Percentiles rank a stretch among this genome's conserved stretches.
Conservation (phyloP, 768 basidiomycete species). For the Boletus coccyginus region DNA sequence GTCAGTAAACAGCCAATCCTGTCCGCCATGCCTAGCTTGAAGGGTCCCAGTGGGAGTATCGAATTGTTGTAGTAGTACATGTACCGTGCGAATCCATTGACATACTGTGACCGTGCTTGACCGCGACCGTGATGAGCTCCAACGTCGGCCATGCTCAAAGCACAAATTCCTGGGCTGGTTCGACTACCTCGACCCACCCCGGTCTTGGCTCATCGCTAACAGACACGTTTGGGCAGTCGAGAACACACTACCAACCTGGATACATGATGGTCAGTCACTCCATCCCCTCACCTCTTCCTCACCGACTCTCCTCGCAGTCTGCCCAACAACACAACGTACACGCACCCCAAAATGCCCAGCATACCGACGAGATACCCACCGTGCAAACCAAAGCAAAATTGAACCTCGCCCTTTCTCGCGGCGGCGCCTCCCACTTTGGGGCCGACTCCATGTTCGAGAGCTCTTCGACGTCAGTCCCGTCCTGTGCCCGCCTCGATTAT, state of each 20-base stretch:
- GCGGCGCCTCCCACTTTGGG: constrained; percentile 69
- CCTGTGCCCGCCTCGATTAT: background rate
- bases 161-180: constrained; percentile 52
- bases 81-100: constrained; percentile 12
- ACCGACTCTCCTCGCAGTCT: constrained; percentile 40
- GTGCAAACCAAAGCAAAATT: constrained; percentile 81
- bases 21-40: background rate
- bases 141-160: constrained; percentile 39
- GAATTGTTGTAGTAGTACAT: background rate
- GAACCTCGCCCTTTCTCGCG: constrained; percentile 64
- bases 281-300: background rate
- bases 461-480: constrained; percentile 32
- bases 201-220: constrained; percentile 50
- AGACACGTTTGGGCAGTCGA: constrained; percentile 69
- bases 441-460: constrained; percentile 86
- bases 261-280: constrained; percentile 65
- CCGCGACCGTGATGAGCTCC: constrained; percentile 17
- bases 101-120: background rate
- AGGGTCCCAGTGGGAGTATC: too few relatives aligned
- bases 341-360: constrained; percentile 54
- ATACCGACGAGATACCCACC: constrained; percentile 69
- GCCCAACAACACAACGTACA: constrained; percentile 60
- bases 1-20: background rate
- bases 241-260: constrained; percentile 77
- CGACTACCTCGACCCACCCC: constrained; percentile 39